A percentile compares a stretch with the other conserved stretches of the same genome.
Evolutionary conservation across 164 flowering plant species (phyloP).

Genomic region (grape (Vitis vinifera)): ASM3070453v1 NC_081814.1:22741501-22742000

Average conservation of each 20-base stretch:
- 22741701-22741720: conserved; percentile 35
- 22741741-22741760: conserved; percentile 60
- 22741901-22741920: conserved; percentile 62
- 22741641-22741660: conserved; percentile 53
- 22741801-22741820: conserved; percentile 60
- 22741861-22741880: conserved; percentile 58
- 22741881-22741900: conserved; percentile 58
- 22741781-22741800: conserved; percentile 60
- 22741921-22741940: conserved; percentile 66
- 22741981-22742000: conserved; percentile 52
- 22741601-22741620: conserved; percentile 49
- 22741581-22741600: conserved; percentile 19
- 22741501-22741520: background rate
- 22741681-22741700: conserved; percentile 36
- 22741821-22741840: conserved; percentile 58
- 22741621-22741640: conserved; percentile 40
- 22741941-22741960: conserved; percentile 63
- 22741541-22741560: conserved; percentile 54
- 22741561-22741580: conserved; percentile 23
- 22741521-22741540: conserved; percentile 43
- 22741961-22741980: conserved; percentile 58
- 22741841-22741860: conserved; percentile 51
- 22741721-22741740: conserved; percentile 45
- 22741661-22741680: conserved; percentile 61
- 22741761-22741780: conserved; percentile 50